Percentiles rank a stretch among this genome's conserved stretches.
Evolutionary conservation across 805 yeast genomes (phyloP).

Genomic region (Starmerella ratchasimensis): DNA sequence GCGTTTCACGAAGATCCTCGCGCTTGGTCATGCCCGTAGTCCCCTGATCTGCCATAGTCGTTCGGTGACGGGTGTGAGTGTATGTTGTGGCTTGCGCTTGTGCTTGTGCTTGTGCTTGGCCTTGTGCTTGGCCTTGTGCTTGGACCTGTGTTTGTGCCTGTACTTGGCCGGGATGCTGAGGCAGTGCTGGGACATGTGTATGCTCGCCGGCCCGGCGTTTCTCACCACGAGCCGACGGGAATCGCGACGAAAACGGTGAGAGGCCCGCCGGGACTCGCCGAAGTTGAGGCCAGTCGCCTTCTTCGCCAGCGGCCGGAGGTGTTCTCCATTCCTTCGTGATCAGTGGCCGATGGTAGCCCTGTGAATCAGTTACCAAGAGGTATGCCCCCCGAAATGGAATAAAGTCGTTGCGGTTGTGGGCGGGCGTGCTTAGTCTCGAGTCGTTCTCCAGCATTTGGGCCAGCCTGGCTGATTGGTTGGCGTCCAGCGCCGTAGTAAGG

Average conservation of each 20-base stretch:
- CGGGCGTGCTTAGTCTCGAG: constrained; percentile 36
- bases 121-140: too few relatives aligned
- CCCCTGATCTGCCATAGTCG: too few relatives aligned
- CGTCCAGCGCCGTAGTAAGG: constrained; percentile 20
- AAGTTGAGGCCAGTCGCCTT: constrained; percentile 44
- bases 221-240: constrained; percentile 3
- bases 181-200: too few relatives aligned
- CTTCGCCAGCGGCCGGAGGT: constrained; percentile 25
- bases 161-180: too few relatives aligned
- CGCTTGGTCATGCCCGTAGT: too few relatives aligned
- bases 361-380: constrained; percentile 65
- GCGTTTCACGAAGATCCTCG: too few relatives aligned
- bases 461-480: constrained; percentile 24
- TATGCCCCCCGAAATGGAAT: constrained; percentile 66
- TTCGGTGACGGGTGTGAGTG: too few relatives aligned
- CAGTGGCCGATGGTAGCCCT: constrained; percentile 66
- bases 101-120: too few relatives aligned
- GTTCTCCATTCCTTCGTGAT: constrained; percentile 66
- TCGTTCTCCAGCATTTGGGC: constrained; percentile 68
- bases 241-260: constrained; percentile 56
- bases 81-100: too few relatives aligned
- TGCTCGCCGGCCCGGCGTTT: constrained; percentile 10
- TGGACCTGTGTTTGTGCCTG: too few relatives aligned
- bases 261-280: constrained; percentile 55
- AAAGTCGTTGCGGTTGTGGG: constrained; percentile 67